A percentile compares a stretch with the other conserved stretches of the same genome.
These are phyloP conservation scores for Dendrothele bispora DNA, from an alignment of 768 basidiomycete genomes.

Conservation along the genomic window DNA sequence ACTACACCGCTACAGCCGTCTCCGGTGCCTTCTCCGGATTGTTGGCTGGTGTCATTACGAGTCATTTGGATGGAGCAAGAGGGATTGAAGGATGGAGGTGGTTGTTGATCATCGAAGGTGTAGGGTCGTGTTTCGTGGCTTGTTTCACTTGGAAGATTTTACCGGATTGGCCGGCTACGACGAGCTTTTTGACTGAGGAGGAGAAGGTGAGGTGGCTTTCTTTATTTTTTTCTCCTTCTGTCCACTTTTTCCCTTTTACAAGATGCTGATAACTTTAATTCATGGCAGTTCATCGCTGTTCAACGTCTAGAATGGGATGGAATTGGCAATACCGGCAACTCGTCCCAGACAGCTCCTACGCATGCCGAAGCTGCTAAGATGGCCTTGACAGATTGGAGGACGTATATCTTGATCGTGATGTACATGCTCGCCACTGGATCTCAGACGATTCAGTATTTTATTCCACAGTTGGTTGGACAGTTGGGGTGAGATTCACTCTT, in stretches of 20 bases:
- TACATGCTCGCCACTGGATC: slow-evolving; percentile 15
- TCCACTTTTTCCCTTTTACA: slow-evolving; percentile 3
- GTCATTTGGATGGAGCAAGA: slow-evolving; percentile 13
- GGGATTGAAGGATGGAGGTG: slow-evolving; percentile 25
- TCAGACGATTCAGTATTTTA: slow-evolving; percentile 15
- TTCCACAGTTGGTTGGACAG: slow-evolving; percentile 13
- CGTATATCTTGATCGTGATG: slow-evolving; percentile 13
- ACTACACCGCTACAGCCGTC: slow-evolving; percentile 13
- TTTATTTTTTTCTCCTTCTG: background rate
- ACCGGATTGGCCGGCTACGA: slow-evolving; percentile 20
- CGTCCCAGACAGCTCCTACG: slow-evolving; percentile 1
- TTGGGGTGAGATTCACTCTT: too few species aligned
- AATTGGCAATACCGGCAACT: background rate
- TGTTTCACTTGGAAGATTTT: slow-evolving; percentile 14
- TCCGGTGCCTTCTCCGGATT: slow-evolving; percentile 23
- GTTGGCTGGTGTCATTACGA: slow-evolving; percentile 20
- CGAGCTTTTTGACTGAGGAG: slow-evolving; percentile 22
- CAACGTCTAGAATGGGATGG: slow-evolving; percentile 14
- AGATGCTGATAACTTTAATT: too few species aligned
- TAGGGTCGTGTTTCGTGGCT: slow-evolving; percentile 17
- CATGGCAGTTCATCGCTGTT: slow-evolving; percentile 16
- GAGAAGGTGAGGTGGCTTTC: slow-evolving; percentile 12
- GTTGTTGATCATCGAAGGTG: slow-evolving; percentile 29
- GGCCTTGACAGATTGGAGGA: slow-evolving; percentile 9
- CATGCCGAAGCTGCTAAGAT: slow-evolving; percentile 8